Conservation (phyloP, 176 grass and related monocot species). For the Cenchrus americanus region DNA sequence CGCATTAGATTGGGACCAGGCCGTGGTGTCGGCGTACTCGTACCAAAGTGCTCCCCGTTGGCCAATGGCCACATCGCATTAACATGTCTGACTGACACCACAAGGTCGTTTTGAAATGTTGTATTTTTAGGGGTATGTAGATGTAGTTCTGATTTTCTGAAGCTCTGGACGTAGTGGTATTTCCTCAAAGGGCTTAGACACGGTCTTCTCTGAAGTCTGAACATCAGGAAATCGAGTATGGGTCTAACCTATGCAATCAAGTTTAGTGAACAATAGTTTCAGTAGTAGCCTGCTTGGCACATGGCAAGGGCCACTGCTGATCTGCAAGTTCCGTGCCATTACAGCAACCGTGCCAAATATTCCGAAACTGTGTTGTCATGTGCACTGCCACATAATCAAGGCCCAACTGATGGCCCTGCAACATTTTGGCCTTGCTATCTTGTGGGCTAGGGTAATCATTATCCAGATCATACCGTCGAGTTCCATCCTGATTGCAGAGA, state of each 20-base stretch:
- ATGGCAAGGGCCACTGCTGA: neutral
- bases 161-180: neutral
- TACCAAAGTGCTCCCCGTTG: neutral
- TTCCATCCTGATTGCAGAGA: slow-evolving; percentile 21
- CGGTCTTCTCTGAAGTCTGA: neutral
- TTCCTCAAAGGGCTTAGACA: neutral
- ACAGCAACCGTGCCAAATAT: neutral
- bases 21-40: slow-evolving; percentile 14
- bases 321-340: neutral
- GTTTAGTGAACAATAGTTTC: neutral
- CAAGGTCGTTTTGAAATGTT: neutral
- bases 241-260: neutral
- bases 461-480: neutral
- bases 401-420: neutral
- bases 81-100: slow-evolving; percentile 26
- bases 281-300: neutral
- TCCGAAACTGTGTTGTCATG: slow-evolving; percentile 10
- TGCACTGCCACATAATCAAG: slow-evolving; percentile 4
- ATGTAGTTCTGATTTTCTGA: too few species aligned
- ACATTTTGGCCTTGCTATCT: neutral
- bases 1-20: slow-evolving; percentile 34
- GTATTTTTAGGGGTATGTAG: neutral
- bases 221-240: neutral
- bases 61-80: neutral
- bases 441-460: slow-evolving; percentile 38